phyloP scores from a whole-genome alignment of 164 flowering plant genomes.

The Vitis amurensis region DNA sequence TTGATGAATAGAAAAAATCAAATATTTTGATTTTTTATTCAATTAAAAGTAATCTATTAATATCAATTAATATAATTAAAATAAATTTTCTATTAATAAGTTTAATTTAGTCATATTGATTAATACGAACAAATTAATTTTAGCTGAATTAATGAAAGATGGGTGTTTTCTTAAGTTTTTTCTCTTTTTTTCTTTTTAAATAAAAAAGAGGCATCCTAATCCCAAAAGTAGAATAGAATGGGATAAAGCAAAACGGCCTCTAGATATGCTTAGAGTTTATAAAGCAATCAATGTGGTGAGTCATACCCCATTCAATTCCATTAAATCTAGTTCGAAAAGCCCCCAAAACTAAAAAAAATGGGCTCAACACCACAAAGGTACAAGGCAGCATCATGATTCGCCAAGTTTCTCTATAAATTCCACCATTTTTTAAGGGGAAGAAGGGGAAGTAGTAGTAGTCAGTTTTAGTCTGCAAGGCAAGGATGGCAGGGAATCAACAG shows the following conservation, averaged over 20 bases:
- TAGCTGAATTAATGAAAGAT: too few species aligned
- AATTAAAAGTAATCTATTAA: too few species aligned
- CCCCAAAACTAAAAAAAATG: background rate
- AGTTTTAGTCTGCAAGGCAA: background rate
- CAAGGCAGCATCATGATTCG: too few species aligned
- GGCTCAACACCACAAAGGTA: background rate
- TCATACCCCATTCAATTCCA: background rate
- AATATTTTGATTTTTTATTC: too few species aligned
- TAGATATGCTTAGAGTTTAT: background rate
- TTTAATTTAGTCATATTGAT: too few species aligned
- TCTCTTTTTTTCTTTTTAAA: too few species aligned
- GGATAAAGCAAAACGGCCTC: background rate
- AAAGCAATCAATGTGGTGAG: background rate
- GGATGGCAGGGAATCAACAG: conserved; percentile 11
- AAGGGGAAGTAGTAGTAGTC: background rate
- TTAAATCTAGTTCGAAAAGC: background rate
- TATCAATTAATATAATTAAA: too few species aligned
- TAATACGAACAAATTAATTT: too few species aligned
- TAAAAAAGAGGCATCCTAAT: too few species aligned
- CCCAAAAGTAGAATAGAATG: background rate
- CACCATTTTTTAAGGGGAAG: background rate
- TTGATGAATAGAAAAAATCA: too few species aligned
- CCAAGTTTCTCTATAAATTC: background rate
- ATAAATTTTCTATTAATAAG: too few species aligned
- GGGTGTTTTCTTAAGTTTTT: too few species aligned